Evolutionary conservation across 129 eudicot species (phyloP), one percentile per base, ranked within the genome.

Genomic region (Solidago caesia): DNA sequence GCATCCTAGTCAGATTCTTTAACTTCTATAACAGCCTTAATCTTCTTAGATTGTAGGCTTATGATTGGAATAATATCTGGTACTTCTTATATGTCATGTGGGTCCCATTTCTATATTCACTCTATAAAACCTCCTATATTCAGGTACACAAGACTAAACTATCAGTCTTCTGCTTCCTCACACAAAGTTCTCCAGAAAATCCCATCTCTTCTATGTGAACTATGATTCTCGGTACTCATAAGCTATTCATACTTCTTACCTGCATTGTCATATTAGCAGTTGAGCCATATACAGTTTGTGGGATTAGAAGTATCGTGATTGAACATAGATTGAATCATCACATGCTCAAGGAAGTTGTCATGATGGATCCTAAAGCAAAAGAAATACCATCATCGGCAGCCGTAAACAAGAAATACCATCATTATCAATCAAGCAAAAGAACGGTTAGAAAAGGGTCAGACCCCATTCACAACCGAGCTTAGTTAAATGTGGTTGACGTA

Each of bases 391-490:
- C 81, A 56, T 14, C 79, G 3, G 74, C 85, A 26, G 46, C 67
- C 27, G 78, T 15, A 62, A 84, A 61, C 75, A 77, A 82, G 67
- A 73, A 76, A 70, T 55, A 70, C 12, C 85, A 86, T 78, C 85
- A 85, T 29, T 75, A 76, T 77, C 75, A 79, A 72, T 82, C 90
- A 41, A 88, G 97, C 71, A 80, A 90, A 79, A 75, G 98, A 84
- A 84, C 77, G 66, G 89, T 90, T 72, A 77, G 89, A 42, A 83
- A 65, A 82, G 98, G 98, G 61, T 82, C 97, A 9, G 92, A 93
- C 76, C 98, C 98, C 27, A 93, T 93, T 73, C 98, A 93, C 80
- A 93, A 93, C 81, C 80, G 82, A 72, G 78, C 87, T 75, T 93
- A 39, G 70, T 75, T 61, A 41, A 47, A 43, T 61, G 44, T 60